Conservation (phyloP, 1,284 basidiomycete species). For the Pseudozyma pruni region DNA sequence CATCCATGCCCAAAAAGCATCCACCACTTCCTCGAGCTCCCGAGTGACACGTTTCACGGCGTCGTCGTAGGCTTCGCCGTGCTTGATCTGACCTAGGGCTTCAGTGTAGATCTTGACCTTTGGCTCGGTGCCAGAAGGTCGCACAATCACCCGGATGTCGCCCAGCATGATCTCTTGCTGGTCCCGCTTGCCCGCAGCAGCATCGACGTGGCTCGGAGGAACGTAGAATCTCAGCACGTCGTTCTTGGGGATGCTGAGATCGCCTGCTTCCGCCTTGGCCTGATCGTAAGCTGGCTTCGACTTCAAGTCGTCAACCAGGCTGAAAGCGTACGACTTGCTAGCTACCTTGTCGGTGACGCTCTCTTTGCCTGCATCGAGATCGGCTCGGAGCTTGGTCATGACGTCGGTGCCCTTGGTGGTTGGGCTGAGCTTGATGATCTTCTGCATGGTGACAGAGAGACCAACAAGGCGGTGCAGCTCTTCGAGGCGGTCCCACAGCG, state of each 20-base stretch:
- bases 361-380: constrained; percentile 35
- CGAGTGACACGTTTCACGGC: constrained; percentile 39
- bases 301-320: constrained; percentile 54
- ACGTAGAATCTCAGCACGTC: constrained; percentile 62
- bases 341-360: constrained; percentile 15
- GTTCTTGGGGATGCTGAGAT: constrained; percentile 54
- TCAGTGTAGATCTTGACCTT: constrained; percentile 64
- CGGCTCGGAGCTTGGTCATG: constrained; percentile 52
- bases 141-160: constrained; percentile 55
- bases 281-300: constrained; percentile 25
- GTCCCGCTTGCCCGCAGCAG: constrained; percentile 8
- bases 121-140: constrained; percentile 59
- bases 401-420: constrained; percentile 51
- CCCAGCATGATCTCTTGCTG: constrained; percentile 52
- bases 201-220: constrained; percentile 27
- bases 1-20: constrained; percentile 57
- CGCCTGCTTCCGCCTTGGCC: constrained; percentile 44
- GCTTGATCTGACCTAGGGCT: constrained; percentile 42
- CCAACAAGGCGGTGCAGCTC: constrained; percentile 56
- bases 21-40: constrained; percentile 48
- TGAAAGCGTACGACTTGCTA: constrained; percentile 23
- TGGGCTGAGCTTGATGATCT: constrained; percentile 56
- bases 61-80: constrained; percentile 37
- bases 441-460: constrained; percentile 52
- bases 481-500: constrained; percentile 58